Evolutionary conservation across 2,329 filamentous ascomycete species (phyloP).

Genomic region (Aspergillus pseudoterreus): DNA sequence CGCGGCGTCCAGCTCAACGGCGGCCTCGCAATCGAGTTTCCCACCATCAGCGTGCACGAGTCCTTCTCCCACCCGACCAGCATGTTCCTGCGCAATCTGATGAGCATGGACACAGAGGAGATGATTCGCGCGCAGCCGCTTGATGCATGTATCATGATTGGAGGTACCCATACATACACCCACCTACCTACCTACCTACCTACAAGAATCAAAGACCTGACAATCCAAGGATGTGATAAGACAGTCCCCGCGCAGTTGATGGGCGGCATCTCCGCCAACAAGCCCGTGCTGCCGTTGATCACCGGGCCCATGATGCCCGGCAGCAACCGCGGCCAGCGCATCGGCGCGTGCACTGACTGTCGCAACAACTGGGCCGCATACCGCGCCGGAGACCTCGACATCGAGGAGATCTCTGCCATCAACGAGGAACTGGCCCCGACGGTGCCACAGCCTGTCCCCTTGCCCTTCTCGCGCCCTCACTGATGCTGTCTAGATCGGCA

Average conservation of each 20-base stretch:
- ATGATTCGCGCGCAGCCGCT: slow-evolving; percentile 71
- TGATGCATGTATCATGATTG: slow-evolving; percentile 65
- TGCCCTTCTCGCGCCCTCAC: background rate
- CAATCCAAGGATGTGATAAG: slow-evolving; percentile 64
- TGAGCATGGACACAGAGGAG: slow-evolving; percentile 78
- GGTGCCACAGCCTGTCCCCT: slow-evolving; percentile 29
- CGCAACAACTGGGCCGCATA: slow-evolving; percentile 70
- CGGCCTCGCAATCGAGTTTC: slow-evolving; percentile 68
- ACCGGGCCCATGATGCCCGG: slow-evolving; percentile 75
- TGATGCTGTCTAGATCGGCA: slow-evolving; percentile 36
- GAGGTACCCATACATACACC: slow-evolving; percentile 43
- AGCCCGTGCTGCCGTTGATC: slow-evolving; percentile 64
- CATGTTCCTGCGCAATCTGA: slow-evolving; percentile 71
- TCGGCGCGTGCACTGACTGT: slow-evolving; percentile 73
- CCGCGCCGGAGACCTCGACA: slow-evolving; percentile 62
- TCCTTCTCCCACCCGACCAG: slow-evolving; percentile 67
- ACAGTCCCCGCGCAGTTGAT: slow-evolving; percentile 71
- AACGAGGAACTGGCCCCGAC: slow-evolving; percentile 73
- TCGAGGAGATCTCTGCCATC: slow-evolving; percentile 67
- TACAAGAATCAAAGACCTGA: slow-evolving; percentile 3
- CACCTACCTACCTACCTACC: no score
- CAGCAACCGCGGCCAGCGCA: slow-evolving; percentile 58
- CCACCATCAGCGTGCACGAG: slow-evolving; percentile 70
- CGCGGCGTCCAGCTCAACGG: slow-evolving; percentile 65
- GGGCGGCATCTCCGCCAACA: slow-evolving; percentile 72